Base-by-base conservation (phyloP, 2,329 filamentous ascomycete species). In the Hymenoscyphus linearis region DNA sequence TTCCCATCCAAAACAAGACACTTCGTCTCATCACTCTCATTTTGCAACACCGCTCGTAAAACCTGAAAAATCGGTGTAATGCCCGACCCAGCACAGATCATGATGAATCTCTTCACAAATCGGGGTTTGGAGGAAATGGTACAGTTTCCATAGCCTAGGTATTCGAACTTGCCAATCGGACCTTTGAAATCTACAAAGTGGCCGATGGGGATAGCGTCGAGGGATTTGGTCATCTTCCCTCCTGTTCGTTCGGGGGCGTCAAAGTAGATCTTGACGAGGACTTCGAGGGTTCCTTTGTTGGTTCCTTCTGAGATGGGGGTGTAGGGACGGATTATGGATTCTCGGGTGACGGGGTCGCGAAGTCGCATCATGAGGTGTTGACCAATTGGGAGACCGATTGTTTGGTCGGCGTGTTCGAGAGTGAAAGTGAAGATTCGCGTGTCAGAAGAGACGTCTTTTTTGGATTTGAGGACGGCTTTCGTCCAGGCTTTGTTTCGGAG, bases 31-130 rank as follows among this genome's bases (percentile, higher is more conserved):
- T 93, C 90, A 0, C 78, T 72, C 1, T 72, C 67, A 64, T 93
- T 85, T 53, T 82, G 79, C 73, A 92, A 82, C 0, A 96, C 83
- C 0, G 90, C 88, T 6, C 90, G 80, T 58, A 96, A 78, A 2
- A 96, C 89, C 70, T 95, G 90, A 72, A 87, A 95, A 65, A 96
- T 90, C 0, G 93, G 93, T n/a, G 93, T 96, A 70, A 97, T 89
- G 0, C 93, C 93, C n/a, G 85, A 90, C 5, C 93, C 93, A 14
- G 83, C 93, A 68, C 90, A 95, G 35, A 96, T 86, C 91, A 96
- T 96, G 71, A 89, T 79, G 73, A 96, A 91, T 13, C 81, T 82
- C 58, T 81, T 82, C 1, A 96, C 82, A 0, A 68, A 74, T 10
- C 86, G 78, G 61, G 78, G 73, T 22, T 77, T 79, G 0, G 82